Evolutionary conservation across 129 eudicot genomes (phyloP), one percentile per base, ranked within the genome.

Genomic region (Scalesia atractyloides): DNA sequence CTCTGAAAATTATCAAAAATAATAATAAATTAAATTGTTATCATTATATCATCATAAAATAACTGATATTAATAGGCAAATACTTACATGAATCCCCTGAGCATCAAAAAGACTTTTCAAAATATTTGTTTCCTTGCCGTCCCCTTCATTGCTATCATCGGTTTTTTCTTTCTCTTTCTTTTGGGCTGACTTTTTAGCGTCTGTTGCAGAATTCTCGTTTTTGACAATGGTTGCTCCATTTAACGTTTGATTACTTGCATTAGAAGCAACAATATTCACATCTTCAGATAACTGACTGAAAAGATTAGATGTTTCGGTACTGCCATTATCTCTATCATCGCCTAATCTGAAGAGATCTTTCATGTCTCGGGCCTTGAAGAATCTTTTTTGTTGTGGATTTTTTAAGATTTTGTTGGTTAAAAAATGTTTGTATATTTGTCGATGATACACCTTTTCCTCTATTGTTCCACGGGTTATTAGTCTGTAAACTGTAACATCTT

Each of bases 331-430:
- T 74, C 64, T 84, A 71, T 87, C 98, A 36, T 94, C 98, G 53
- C 76, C 79, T 69, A 94, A 69, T 7, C 83, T 81, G 76, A 94
- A 94, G 37, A 94, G 89, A 80, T 94, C 98, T 80, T 90, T 87
- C 96, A 94, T 84, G 74, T 94, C 98, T 49, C 98, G 88, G n/a
- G 96, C 90, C 84, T 90, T 90, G 76, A 94, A 94, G 83, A 94
- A 88, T 80, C 98, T 84, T 80, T 80, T 90, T 79, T 94, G 97
- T 72, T 88, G 98, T 57, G 98, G 98, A 75, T 94, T 94, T 80
- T 90, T 84, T 65, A 94, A 77, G 34, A 94, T 90, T 74, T 94
- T 94, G 67, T 94, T 94, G 79, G 98, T 94, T 52, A 94, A 88
- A 50, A 90, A 90, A 73, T 90, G 96, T 64, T 94, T 94, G 83